Percentiles rank a stretch among this genome's conserved stretches.
These are phyloP conservation scores for Talaromyces sp. DNA, from an alignment of 2,329 filamentous ascomycete genomes.

Conservation along the genomic window DNA sequence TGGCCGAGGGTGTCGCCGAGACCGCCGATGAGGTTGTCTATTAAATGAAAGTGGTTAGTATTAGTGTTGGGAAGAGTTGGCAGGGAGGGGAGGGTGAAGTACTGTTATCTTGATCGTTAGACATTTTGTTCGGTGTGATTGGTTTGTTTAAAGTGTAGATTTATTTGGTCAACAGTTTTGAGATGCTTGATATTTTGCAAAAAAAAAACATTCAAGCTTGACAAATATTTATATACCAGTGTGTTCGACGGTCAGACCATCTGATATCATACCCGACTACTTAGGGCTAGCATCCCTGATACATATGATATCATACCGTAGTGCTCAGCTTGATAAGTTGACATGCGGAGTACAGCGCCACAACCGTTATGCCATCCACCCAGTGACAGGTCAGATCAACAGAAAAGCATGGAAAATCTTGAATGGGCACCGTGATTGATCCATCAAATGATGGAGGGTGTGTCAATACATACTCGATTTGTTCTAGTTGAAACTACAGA, in stretches of 20 bases:
- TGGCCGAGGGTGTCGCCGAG: slow-evolving; percentile 27
- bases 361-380: background rate
- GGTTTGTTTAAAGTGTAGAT: background rate
- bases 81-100: background rate
- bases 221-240: background rate
- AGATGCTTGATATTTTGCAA: background rate
- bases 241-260: background rate
- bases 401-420: background rate
- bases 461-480: background rate
- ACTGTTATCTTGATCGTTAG: slow-evolving; percentile 7
- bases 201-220: background rate
- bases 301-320: slow-evolving; percentile 2
- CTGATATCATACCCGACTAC: slow-evolving; percentile 4
- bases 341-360: background rate
- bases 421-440: background rate
- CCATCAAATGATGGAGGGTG: background rate
- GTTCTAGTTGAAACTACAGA: background rate
- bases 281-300: background rate
- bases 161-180: background rate
- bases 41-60: background rate
- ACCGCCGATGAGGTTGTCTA: slow-evolving; percentile 19
- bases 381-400: background rate
- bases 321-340: background rate
- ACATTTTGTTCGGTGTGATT: background rate
- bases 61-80: background rate